A percentile compares a stretch with the other conserved stretches of the same genome.
These are phyloP conservation scores for Fusarium subtropicale DNA, from an alignment of 2,329 filamentous ascomycete genomes.

Conservation along the genomic window DNA sequence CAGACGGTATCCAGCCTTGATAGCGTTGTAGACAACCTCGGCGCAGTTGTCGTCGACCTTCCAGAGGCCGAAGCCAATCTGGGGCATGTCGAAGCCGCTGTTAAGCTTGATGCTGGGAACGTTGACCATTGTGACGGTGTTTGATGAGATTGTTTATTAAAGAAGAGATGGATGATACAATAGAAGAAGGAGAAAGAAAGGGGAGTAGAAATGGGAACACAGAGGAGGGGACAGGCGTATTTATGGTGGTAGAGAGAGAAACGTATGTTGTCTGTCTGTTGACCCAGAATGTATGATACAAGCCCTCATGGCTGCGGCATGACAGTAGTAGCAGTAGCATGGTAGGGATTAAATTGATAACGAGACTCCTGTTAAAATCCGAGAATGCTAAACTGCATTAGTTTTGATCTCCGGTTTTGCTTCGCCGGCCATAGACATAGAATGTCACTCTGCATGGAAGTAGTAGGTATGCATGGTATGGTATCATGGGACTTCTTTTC, in stretches of 20 bases:
- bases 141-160: constrained; percentile 16
- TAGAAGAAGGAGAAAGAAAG: constrained; percentile 7
- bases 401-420: constrained; percentile 1
- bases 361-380: constrained; percentile 32
- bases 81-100: constrained; percentile 76
- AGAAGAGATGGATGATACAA: constrained; percentile 1
- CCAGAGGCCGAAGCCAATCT: constrained; percentile 84
- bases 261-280: constrained; percentile 19
- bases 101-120: constrained; percentile 68
- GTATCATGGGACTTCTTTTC: constrained; percentile 33
- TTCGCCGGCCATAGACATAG: constrained; percentile 13
- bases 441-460: constrained; percentile 18
- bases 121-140: constrained; percentile 49
- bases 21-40: constrained; percentile 81
- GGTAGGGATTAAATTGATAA: constrained; percentile 37
- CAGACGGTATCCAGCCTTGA: constrained; percentile 71
- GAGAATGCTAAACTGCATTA: constrained; percentile 1
- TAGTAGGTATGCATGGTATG: not conserved
- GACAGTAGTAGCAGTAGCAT: constrained; percentile 26
- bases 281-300: constrained; percentile 21
- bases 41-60: constrained; percentile 82
- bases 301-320: constrained; percentile 36
- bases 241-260: constrained; percentile 34
- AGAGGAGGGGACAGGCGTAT: constrained; percentile 34
- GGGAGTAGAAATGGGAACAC: constrained; percentile 15